Evolutionary conservation across 768 basidiomycete species (phyloP).

Genomic region (Pleurotus citrinopileatus): DNA sequence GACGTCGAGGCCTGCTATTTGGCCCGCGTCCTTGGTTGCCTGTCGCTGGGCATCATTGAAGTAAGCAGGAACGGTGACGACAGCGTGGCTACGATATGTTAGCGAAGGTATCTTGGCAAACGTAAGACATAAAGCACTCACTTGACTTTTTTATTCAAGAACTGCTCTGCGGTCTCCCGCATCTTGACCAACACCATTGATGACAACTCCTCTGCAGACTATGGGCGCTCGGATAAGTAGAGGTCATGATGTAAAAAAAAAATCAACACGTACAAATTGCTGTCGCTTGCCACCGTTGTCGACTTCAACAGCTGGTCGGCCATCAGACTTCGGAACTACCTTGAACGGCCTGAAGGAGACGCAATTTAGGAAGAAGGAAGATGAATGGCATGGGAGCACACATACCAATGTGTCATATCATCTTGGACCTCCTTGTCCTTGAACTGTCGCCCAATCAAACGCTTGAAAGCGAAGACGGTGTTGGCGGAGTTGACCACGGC

Average conservation of each 20-base stretch:
- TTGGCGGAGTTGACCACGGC: constrained; percentile 94
- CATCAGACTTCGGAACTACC: constrained; percentile 68
- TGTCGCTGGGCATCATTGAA: constrained; percentile 99
- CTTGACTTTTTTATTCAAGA: constrained; percentile 91
- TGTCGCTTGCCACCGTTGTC: constrained; percentile 86
- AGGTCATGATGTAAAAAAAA: constrained; percentile 3
- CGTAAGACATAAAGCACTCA: constrained; percentile 43
- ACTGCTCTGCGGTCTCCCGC: constrained; percentile 94
- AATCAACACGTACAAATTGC: constrained; percentile 54
- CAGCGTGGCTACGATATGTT: constrained; percentile 58
- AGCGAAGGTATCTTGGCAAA: too few species aligned
- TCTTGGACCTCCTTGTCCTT: constrained; percentile 91
- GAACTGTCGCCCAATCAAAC: constrained; percentile 91
- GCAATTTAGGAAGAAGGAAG: background rate
- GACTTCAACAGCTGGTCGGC: constrained; percentile 78
- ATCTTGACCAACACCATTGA: constrained; percentile 91
- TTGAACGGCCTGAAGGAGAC: constrained; percentile 68
- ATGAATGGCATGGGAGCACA: constrained; percentile 9
- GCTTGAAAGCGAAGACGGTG: constrained; percentile 94
- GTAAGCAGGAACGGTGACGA: constrained; percentile 96
- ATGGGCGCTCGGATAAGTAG: constrained; percentile 14
- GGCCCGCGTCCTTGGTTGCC: constrained; percentile 97
- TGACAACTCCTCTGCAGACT: constrained; percentile 86
- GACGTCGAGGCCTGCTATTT: constrained; percentile 96
- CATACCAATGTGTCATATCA: constrained; percentile 82